A percentile compares a stretch with the other conserved stretches of the same genome.
Evolutionary conservation across 305 asterid species (phyloP).

Genomic region (Petunia hybrid): DNA sequence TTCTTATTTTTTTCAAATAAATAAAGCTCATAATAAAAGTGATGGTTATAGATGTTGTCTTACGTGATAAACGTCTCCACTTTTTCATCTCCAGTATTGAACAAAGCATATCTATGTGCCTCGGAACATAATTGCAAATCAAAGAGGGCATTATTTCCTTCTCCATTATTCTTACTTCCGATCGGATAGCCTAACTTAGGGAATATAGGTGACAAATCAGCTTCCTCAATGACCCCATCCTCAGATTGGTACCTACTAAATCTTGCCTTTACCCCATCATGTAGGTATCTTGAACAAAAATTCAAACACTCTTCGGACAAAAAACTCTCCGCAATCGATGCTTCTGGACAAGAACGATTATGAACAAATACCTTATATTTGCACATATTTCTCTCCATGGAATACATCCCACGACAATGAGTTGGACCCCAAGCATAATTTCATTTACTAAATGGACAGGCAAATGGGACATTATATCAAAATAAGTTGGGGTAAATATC

Average conservation of each 20-base stretch:
- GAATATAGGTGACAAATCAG: too few relatives aligned
- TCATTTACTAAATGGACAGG: too few relatives aligned
- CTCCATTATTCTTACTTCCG: too few relatives aligned
- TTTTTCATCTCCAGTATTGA: too few relatives aligned
- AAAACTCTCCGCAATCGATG: not conserved
- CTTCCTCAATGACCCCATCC: not conserved
- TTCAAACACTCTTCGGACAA: not conserved
- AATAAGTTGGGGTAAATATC: not conserved
- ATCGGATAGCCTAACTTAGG: too few relatives aligned
- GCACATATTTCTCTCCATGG: too few relatives aligned
- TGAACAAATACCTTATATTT: too few relatives aligned
- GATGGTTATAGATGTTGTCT: not conserved
- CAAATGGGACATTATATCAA: not conserved
- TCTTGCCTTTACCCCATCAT: not conserved
- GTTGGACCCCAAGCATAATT: not conserved
- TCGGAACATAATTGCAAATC: not conserved
- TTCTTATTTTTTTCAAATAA: too few relatives aligned
- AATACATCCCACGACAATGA: too few relatives aligned
- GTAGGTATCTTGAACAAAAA: not conserved
- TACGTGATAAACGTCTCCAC: not conserved
- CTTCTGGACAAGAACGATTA: not conserved
- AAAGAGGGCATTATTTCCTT: not conserved
- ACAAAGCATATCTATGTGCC: too few relatives aligned
- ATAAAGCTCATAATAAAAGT: not conserved
- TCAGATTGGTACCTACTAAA: not conserved